Evolutionary conservation across 306 rosid species (phyloP), one percentile per base, ranked within the genome.

Genomic region (Gillenia trifoliata): DNA sequence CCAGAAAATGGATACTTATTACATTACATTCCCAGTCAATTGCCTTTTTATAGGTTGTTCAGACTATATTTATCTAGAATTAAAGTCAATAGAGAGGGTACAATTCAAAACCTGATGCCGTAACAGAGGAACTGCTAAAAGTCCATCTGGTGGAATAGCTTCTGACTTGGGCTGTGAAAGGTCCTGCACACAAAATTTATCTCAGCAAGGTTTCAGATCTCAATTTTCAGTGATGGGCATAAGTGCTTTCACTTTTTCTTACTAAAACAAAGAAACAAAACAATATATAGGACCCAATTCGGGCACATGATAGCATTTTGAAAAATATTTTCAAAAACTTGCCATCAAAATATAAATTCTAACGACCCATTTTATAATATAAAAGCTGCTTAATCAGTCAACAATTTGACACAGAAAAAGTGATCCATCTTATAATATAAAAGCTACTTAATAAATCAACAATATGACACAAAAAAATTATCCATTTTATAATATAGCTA

Each of bases 41-140:
- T 17, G 12, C 70, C 70, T 4, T 65, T 38, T 65, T 65, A 23
- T 15, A 6, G 54, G 49, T 7, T 25, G 13, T 33, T 28, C n/a
- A 41, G 8, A 66, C 22, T 20, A 41, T 41, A 65, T 15, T 23
- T 41, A 41, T 29, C 55, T 16, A 55, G 16, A 52, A 68, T 22
- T 5, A 47, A 36, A 43, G 57, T 4, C 40, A 9, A 66, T 6
- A 33, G 38, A 54, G 28, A 59, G 23, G 26, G 66, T 52, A 40
- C 25, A 64, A 62, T 41, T 69, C 36, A 74, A 64, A 76, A 81
- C 84, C 84, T 81, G 84, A 66, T 81, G 84, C 11, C 84, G 80
- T 71, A 81, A 73, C 41, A 81, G 84, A 71, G 80, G 73, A 23
- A 81, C 84, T 31, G 78, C 9, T 47, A 81, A 76, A 66, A 71